These are phyloP conservation scores for Phaeosphaeria sp. DNA, from an alignment of 2,329 filamentous ascomycete genomes.

Conservation along the genomic window DNA sequence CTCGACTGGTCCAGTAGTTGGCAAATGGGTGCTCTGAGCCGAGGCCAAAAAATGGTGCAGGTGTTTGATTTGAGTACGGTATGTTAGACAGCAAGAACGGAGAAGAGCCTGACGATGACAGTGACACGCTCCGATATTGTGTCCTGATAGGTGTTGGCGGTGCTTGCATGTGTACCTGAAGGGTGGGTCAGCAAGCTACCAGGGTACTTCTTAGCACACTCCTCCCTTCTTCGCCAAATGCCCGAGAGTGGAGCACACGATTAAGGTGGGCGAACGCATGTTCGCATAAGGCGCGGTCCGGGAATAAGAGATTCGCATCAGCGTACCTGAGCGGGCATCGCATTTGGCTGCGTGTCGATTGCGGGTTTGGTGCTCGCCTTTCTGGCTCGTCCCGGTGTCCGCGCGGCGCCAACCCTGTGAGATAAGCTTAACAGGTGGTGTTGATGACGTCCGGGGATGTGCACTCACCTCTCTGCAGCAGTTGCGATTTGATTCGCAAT, in stretches of 20 bases:
- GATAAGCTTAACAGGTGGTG: constrained; percentile 29
- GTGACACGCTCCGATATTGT: constrained; percentile 42
- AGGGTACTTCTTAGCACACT: constrained; percentile 4
- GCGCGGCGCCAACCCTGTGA: constrained; percentile 34
- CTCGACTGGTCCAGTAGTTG: constrained; percentile 84
- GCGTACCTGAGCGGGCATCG: constrained; percentile 38
- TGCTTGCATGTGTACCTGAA: constrained; percentile 27
- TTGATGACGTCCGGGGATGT: background rate
- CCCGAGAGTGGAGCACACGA: constrained; percentile 3
- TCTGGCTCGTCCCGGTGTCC: constrained; percentile 30
- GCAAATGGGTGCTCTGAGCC: constrained; percentile 80
- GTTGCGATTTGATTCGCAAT: constrained; percentile 73
- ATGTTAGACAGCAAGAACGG: constrained; percentile 72
- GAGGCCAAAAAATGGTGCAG: constrained; percentile 81
- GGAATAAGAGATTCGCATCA: constrained; percentile 18
- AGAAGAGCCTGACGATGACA: constrained; percentile 52
- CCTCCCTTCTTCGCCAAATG: background rate
- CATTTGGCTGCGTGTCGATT: constrained; percentile 32
- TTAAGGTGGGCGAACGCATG: constrained; percentile 18
- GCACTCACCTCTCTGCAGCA: constrained; percentile 63
- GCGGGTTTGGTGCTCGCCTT: constrained; percentile 39
- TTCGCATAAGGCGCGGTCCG: constrained; percentile 15
- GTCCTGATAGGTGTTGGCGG: constrained; percentile 36
- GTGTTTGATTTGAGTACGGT: constrained; percentile 72
- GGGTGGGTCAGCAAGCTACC: constrained; percentile 18